phyloP scores from a whole-genome alignment of 441 rosid species.

The Gossypium trilobum region DNA sequence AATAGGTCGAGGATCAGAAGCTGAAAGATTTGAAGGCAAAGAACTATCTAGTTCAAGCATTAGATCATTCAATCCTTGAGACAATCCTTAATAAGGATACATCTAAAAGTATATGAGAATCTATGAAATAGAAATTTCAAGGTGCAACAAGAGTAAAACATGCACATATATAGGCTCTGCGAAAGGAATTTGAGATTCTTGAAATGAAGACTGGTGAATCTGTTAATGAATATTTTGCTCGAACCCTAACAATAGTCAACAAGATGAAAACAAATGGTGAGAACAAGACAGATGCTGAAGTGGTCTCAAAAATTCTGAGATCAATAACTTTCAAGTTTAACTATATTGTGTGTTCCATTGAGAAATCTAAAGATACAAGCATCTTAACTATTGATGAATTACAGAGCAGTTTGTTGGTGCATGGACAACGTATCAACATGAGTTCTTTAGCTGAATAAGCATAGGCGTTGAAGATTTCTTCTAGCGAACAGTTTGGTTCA shows the following conservation, averaged over 20 bases:
- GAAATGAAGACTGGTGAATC: neutral
- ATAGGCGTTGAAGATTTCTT: neutral
- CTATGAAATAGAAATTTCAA: neutral
- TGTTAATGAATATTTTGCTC: neutral
- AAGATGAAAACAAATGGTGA: neutral
- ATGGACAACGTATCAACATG: neutral
- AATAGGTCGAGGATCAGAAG: too few species aligned
- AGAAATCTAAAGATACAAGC: neutral
- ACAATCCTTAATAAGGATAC: too few species aligned
- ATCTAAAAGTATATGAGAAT: neutral
- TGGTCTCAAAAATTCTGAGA: neutral
- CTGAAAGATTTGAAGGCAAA: too few species aligned
- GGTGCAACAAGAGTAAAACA: neutral
- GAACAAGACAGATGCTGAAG: neutral
- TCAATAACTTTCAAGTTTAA: neutral
- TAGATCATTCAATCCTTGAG: too few species aligned
- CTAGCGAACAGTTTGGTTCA: neutral
- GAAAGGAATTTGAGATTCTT: neutral
- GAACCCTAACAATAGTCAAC: neutral
- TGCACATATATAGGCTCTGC: neutral
- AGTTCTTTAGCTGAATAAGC: neutral
- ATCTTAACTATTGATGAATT: neutral
- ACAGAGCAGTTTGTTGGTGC: neutral
- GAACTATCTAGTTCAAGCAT: too few species aligned
- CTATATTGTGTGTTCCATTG: neutral